Base-by-base conservation (phyloP, 202 grass and related monocot genomes). In the Schoenoplectus triqueter region DNA sequence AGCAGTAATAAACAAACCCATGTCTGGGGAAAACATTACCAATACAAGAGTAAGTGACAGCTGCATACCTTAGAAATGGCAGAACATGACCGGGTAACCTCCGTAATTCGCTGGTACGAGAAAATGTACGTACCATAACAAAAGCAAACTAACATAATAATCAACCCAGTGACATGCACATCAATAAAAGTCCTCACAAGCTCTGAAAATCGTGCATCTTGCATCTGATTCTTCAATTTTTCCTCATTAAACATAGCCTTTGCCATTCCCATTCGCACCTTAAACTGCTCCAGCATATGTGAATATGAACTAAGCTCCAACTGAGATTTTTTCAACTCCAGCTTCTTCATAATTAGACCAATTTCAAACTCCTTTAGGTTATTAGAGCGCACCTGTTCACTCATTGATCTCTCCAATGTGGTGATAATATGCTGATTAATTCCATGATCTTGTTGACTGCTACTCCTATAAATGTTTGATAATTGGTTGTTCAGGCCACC, bases 281-380 rank as follows among this genome's bases (percentile, higher is more conserved):
- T 92, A 49, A 91, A 79, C 79, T 88, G 93, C 64, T 98, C 87
- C 85, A 98, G 49, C 85, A 87, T 55, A 54, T 95, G 80, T 64
- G 88, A 82, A 7, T 94, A 64, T 0, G 93, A 95, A 86, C 84
- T 87, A 74, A 95, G 83, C 84, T 48, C 69, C 80, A 98, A 80
- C 57, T 95, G 87, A 85, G 93, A 92, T 74, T 72, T 69, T 83
- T 87, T 94, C 18, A 98, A 60, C 66, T 87, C 87, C 69, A 98
- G 75, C 49, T 89, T 92, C 84, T 90, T 87, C 88, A 95, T 83
- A 56, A 65, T 82, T 80, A 98, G 80, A 66, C 85, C 88, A 79
- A 98, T 87, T 85, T 95, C 95, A 87, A 95, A 52, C 85, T 89
- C 86, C 80, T 95, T 98, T 87, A 98, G 91, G 77, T 98, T 88